Percentiles rank a stretch among this genome's conserved stretches.
phyloP scores from a whole-genome alignment of 768 basidiomycete species.

The Clavulina sp. region DNA sequence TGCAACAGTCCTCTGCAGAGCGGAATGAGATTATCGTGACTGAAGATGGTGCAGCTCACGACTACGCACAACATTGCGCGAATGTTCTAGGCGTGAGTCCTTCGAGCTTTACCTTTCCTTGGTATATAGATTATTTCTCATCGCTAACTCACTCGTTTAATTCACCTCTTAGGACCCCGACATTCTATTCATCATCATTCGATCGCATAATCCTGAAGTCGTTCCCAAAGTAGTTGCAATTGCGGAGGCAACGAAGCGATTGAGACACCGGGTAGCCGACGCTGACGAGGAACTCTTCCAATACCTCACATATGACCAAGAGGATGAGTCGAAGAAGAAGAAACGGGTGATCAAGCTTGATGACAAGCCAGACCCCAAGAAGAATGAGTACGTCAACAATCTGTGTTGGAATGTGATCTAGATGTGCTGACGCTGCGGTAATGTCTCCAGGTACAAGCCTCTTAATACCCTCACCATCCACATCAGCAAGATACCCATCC shows the following conservation, averaged over 20 bases:
- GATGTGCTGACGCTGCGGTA: background rate
- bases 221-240: conserved; percentile 68
- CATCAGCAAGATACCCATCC: conserved; percentile 76
- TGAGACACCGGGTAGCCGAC: conserved; percentile 56
- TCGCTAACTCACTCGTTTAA: conserved; percentile 1
- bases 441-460: conserved; percentile 31
- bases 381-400: background rate
- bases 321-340: conserved; percentile 17
- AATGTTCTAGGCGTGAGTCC: conserved; percentile 39
- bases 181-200: conserved; percentile 61
- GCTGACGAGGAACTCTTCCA: conserved; percentile 45
- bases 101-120: background rate
- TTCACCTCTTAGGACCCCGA: conserved; percentile 41
- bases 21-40: conserved; percentile 52
- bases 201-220: conserved; percentile 40
- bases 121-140: background rate
- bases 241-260: conserved; percentile 64
- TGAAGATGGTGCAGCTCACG: conserved; percentile 42
- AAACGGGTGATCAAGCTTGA: conserved; percentile 54
- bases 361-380: conserved; percentile 12
- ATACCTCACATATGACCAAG: conserved; percentile 53
- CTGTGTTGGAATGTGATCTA: background rate
- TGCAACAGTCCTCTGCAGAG: conserved; percentile 6
- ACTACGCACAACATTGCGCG: conserved; percentile 55
- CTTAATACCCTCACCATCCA: conserved; percentile 54